A percentile compares a stretch with the other conserved stretches of the same genome.
Evolutionary conservation across 1,284 basidiomycete species (phyloP).

Genomic region (Ustilago xerochloae): DNA sequence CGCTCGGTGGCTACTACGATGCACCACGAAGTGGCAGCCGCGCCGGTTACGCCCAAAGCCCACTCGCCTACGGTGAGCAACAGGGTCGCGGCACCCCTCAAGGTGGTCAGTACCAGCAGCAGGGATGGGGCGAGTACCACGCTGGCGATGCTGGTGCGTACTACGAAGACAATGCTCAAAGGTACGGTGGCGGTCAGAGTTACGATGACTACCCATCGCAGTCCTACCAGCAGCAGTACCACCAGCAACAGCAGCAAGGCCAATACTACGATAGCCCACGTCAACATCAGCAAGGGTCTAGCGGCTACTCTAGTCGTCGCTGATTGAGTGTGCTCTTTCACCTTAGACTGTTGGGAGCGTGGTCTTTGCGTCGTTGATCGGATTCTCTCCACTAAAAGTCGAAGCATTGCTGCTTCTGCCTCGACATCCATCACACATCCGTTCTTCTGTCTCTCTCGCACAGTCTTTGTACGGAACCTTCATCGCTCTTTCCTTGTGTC

Average conservation of each 20-base stretch:
- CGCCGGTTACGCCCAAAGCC: constrained; percentile 30
- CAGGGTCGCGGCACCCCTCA: constrained; percentile 15
- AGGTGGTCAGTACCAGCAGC: constrained; percentile 39
- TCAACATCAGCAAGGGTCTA: constrained; percentile 10
- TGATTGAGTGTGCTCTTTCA: not conserved
- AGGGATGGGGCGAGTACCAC: constrained; percentile 62
- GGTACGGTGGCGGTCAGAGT: constrained; percentile 35
- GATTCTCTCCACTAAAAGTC: not conserved
- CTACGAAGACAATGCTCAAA: constrained; percentile 54
- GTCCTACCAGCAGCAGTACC: constrained; percentile 18
- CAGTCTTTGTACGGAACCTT: constrained; percentile 5
- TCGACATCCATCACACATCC: not conserved
- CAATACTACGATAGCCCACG: constrained; percentile 39
- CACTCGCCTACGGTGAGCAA: constrained; percentile 44
- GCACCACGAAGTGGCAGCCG: constrained; percentile 40
- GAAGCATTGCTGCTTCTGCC: constrained; percentile 1
- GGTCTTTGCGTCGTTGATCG: not conserved
- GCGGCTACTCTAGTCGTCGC: constrained; percentile 23
- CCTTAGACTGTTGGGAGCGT: not conserved
- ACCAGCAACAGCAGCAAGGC: constrained; percentile 27
- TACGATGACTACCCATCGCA: constrained; percentile 41
- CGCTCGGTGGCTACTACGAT: constrained; percentile 58
- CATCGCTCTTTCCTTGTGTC: not conserved
- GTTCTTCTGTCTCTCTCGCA: not conserved
- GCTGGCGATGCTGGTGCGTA: constrained; percentile 60